phyloP scores from a whole-genome alignment of 352 stramenopile genomes.

The Phytophthora chlamydospora region DNA sequence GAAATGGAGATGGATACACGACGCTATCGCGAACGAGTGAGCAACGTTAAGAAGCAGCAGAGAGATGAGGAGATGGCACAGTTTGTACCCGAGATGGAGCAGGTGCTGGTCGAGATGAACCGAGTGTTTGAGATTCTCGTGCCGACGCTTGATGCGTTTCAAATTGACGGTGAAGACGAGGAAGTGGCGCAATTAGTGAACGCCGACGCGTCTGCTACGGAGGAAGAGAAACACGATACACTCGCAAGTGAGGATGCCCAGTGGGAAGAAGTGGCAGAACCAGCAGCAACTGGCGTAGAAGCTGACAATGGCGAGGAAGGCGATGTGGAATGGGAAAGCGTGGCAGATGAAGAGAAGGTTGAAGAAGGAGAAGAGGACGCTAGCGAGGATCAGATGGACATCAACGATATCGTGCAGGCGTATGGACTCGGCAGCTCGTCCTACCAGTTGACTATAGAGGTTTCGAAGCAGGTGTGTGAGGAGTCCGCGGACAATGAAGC shows the following conservation, averaged over 20 bases:
- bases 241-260: constrained; percentile 19
- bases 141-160: constrained; percentile 73
- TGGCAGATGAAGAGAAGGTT: constrained; percentile 12
- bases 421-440: constrained; percentile 80
- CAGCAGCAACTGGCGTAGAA: constrained; percentile 4
- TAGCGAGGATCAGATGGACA: constrained; percentile 55
- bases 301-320: constrained; percentile 19
- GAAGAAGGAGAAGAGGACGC: constrained; percentile 6
- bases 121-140: constrained; percentile 79
- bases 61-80: constrained; percentile 54
- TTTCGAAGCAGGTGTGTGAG: constrained; percentile 62
- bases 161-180: constrained; percentile 14
- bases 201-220: too few relatives aligned
- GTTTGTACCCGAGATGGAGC: constrained; percentile 68
- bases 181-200: too few relatives aligned
- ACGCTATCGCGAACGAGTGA: constrained; percentile 30
- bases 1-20: constrained; percentile 14
- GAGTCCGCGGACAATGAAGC: constrained; percentile 73
- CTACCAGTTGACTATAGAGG: constrained; percentile 75
- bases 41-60: constrained; percentile 34
- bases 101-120: constrained; percentile 71
- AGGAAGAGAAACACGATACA: not conserved
- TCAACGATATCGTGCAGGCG: constrained; percentile 78
- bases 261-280: constrained; percentile 32
- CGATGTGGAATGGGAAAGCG: constrained; percentile 29